Percentiles rank a stretch among this genome's conserved stretches.
Evolutionary conservation across 768 basidiomycete species (phyloP).

Genomic region (Neoboletus magnificus): DNA sequence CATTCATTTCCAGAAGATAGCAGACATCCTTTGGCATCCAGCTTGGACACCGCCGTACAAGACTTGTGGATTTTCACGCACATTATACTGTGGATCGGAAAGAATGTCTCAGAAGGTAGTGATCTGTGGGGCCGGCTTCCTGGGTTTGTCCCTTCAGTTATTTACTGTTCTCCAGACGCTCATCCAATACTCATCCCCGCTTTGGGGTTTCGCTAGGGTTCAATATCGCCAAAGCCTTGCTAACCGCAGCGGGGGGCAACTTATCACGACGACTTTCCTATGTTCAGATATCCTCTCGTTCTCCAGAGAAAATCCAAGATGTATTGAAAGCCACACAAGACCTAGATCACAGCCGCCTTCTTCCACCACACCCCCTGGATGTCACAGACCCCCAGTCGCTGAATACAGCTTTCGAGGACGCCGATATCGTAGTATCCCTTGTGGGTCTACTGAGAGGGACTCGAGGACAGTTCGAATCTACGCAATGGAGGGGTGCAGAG

Average conservation of each 20-base stretch:
- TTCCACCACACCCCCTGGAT: constrained; percentile 47
- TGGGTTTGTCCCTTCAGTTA: constrained; percentile 42
- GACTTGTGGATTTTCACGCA: background rate
- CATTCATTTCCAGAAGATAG: background rate
- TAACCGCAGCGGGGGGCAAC: constrained; percentile 30
- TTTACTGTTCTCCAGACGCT: background rate
- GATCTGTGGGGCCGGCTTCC: constrained; percentile 56
- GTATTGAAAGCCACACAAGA: constrained; percentile 29
- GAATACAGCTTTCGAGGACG: constrained; percentile 47
- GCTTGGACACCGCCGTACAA: background rate
- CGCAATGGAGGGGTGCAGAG: constrained; percentile 64
- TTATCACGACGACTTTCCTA: constrained; percentile 4
- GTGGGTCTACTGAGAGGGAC: constrained; percentile 67
- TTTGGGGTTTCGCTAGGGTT: constrained; percentile 40
- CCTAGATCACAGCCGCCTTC: constrained; percentile 35
- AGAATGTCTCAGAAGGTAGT: constrained; percentile 39
- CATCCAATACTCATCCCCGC: background rate
- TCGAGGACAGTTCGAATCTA: constrained; percentile 50
- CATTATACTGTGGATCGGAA: background rate
- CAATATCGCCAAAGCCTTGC: constrained; percentile 55
- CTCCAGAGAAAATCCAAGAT: constrained; percentile 43
- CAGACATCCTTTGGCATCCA: background rate
- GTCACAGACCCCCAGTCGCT: constrained; percentile 50
- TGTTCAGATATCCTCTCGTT: constrained; percentile 60
- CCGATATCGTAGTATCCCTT: constrained; percentile 60